Conservation (phyloP, 306 rosid species). For the Lagenaria siceraria region DNA sequence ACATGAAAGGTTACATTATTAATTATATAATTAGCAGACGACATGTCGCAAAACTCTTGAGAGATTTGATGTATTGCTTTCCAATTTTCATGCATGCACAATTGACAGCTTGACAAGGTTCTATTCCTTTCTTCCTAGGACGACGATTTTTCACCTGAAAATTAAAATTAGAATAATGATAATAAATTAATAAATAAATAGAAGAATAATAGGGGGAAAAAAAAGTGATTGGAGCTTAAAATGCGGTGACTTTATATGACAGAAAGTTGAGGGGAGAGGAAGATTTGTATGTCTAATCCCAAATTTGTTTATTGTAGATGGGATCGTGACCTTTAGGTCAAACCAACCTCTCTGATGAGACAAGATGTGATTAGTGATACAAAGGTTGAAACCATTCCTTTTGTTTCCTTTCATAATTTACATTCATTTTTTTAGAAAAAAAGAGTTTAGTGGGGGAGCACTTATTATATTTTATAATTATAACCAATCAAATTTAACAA, state of each 20-base stretch:
- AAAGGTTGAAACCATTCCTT: neutral
- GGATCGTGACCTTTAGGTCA: neutral
- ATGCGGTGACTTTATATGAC: neutral
- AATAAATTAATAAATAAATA: neutral
- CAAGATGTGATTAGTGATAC: slow-evolving; percentile 1
- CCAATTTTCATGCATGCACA: neutral
- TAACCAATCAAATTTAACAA: neutral
- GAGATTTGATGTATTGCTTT: neutral
- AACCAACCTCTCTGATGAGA: neutral
- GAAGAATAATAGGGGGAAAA: neutral
- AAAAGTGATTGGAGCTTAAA: neutral
- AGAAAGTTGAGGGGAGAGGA: neutral
- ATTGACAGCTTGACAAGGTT: neutral
- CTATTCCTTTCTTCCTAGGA: neutral
- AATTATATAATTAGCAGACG: neutral
- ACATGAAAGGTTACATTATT: neutral
- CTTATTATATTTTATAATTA: too few relatives aligned
- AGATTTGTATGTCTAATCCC: neutral
- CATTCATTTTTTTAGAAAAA: neutral
- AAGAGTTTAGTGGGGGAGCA: neutral
- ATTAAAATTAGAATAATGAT: neutral
- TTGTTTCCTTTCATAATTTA: neutral
- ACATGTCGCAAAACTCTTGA: neutral
- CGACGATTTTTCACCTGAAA: neutral
- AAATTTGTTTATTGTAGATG: neutral